Percentiles rank a stretch among this genome's conserved stretches.
Evolutionary conservation across 768 basidiomycete genomes (phyloP).

Genomic region (Strobilomyces echinocephalus): DNA sequence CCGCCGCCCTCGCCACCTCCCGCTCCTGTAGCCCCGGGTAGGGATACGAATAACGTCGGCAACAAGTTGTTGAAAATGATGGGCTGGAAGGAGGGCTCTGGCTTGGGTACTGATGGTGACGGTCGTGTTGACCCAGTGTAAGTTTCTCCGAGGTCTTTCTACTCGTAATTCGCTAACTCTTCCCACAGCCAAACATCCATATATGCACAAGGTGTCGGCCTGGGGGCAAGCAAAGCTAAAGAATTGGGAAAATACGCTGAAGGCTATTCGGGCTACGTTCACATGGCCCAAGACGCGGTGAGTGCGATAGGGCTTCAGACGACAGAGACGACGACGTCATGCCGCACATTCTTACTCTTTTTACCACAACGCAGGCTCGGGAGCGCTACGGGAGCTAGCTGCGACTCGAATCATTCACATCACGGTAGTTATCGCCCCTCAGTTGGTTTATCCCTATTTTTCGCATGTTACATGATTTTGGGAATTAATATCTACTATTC

Average conservation of each 20-base stretch:
- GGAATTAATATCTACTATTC: constrained; percentile 17
- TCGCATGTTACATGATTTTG: constrained; percentile 10
- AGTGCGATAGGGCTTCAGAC: constrained; percentile 24
- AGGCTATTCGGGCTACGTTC: constrained; percentile 64
- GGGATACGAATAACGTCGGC: constrained; percentile 84
- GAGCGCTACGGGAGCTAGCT: constrained; percentile 32
- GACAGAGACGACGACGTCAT: constrained; percentile 19
- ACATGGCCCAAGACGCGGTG: constrained; percentile 70
- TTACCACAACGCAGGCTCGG: constrained; percentile 30
- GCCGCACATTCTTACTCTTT: constrained; percentile 23
- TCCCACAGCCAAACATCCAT: constrained; percentile 67
- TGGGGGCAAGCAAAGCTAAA: constrained; percentile 90
- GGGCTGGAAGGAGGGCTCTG: constrained; percentile 93
- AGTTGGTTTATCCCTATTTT: constrained; percentile 13
- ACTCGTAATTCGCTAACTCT: constrained; percentile 7
- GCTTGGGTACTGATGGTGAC: constrained; percentile 76
- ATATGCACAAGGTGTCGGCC: constrained; percentile 81
- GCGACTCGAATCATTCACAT: constrained; percentile 8
- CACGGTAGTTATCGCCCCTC: constrained; percentile 4
- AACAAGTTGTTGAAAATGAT: constrained; percentile 95
- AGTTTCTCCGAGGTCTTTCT: background rate
- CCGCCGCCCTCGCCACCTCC: constrained; percentile 59
- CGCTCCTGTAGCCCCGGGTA: constrained; percentile 60
- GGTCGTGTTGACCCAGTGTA: constrained; percentile 88
- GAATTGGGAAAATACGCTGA: constrained; percentile 71